Evolutionary conservation across 305 asterid species (phyloP), one percentile per base, ranked within the genome.

Genomic region (Petunia hybrid): DNA sequence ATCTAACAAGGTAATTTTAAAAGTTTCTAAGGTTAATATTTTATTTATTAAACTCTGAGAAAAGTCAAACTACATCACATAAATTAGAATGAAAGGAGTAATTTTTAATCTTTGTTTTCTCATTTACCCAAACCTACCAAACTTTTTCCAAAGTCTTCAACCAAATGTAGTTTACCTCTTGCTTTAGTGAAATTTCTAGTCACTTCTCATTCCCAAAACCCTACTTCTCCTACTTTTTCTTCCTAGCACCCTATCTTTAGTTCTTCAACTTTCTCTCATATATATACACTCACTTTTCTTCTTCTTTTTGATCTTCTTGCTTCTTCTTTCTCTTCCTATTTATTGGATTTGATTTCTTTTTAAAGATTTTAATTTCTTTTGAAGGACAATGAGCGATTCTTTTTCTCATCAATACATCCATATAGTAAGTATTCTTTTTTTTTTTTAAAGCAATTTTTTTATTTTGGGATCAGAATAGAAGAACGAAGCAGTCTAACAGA

Each of bases 401-500:
- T 84, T 95, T 5, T 90, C 98, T 62, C 84, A 88, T 22, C 31
- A 22, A 64, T 94, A 92, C 87, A 92, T 92, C 83, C 97, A 90
- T 78, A 78, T 83, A 94, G 97, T 94, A 84, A 81, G 77, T 31
- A 62, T 6, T 73, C 43, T 61, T 61, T 42, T 70, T 36, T 70
- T 14, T 43, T 69, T 22, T 22, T 22, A 22, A 22, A 22, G 31
- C 31, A 22, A 22, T 22, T 22, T 22, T 71, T 38, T 71, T 71
- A 60, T 71, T 71, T 12, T 46, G 61, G 61, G 43, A 22, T 46
- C n/a, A 46, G 43, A 51, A 51, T 12, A 51, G n/a, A 51, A 51
- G 57, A 53, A 53, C n/a, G 57, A 53, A 13, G 62, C 78, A 7
- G 57, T 39, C 31, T 6, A 73, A 73, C 78, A 70, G 77, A 13